Evolutionary conservation across 176 grass and related monocot genomes (phyloP).

Genomic region (Leersia perrieri): DNA sequence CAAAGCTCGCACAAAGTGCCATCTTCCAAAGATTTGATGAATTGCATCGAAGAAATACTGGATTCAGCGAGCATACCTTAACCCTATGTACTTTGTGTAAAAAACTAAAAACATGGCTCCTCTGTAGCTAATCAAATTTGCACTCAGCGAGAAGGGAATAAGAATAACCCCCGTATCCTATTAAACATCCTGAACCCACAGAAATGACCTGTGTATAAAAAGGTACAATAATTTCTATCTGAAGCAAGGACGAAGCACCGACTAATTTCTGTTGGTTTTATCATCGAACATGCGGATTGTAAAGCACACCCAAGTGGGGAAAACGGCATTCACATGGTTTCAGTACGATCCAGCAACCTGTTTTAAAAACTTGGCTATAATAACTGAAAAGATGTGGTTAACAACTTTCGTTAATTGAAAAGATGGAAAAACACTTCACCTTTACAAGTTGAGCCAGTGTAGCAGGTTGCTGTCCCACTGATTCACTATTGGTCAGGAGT

Average conservation of each 20-base stretch:
- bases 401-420: background rate
- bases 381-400: background rate
- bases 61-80: background rate
- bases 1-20: conserved; percentile 13
- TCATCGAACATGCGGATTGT: conserved; percentile 18
- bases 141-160: conserved; percentile 1
- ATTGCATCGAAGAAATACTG: conserved; percentile 25
- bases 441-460: conserved; percentile 39
- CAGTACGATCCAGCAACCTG: conserved; percentile 43
- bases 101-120: conserved; percentile 25
- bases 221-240: conserved; percentile 47
- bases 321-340: conserved; percentile 24
- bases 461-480: conserved; percentile 34
- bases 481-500: conserved; percentile 58
- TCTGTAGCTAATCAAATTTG: background rate
- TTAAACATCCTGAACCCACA: conserved; percentile 30
- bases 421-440: conserved; percentile 13
- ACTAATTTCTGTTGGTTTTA: conserved; percentile 16
- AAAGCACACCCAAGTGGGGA: conserved; percentile 1
- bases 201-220: conserved; percentile 13
- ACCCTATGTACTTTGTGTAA: conserved; percentile 36
- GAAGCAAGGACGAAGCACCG: background rate
- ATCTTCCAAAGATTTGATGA: background rate
- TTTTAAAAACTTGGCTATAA: background rate
- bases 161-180: background rate